Conservation (phyloP, 805 yeast genomes). For the Myxozyma neotropica region DNA sequence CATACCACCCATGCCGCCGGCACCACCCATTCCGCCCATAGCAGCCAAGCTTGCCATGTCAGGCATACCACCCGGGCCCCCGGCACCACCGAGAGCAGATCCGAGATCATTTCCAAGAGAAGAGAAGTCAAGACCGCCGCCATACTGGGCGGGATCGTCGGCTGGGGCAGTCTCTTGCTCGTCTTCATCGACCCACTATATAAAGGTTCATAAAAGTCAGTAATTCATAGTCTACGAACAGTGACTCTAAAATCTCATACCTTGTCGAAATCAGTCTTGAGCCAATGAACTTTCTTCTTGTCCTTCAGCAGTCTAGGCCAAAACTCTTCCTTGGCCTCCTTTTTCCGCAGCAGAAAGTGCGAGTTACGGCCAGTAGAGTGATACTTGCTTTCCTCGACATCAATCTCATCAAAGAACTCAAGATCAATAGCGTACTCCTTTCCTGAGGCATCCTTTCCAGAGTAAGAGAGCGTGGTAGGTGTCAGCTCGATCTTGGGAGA, state of each 20-base stretch:
- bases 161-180: conserved; percentile 80
- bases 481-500: conserved; percentile 65
- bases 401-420: conserved; percentile 77
- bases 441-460: conserved; percentile 51
- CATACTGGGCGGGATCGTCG: conserved; percentile 45
- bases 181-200: conserved; percentile 94
- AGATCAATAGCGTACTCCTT: conserved; percentile 62
- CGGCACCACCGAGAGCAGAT: conserved; percentile 49
- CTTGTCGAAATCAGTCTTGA: conserved; percentile 90
- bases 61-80: conserved; percentile 34
- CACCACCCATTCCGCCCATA: no score
- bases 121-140: conserved; percentile 45
- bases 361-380: conserved; percentile 65
- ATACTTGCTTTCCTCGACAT: conserved; percentile 60
- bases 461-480: conserved; percentile 55
- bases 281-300: conserved; percentile 72
- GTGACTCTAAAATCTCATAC: conserved; percentile 15
- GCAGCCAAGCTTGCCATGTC: conserved; percentile 32
- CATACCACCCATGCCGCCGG: conserved; percentile 32
- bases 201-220: background rate
- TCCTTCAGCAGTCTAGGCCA: conserved; percentile 97
- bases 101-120: conserved; percentile 43
- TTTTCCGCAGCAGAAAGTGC: conserved; percentile 69
- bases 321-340: conserved; percentile 66
- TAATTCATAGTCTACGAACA: background rate